Evolutionary conservation across 2,329 filamentous ascomycete genomes (phyloP).

Genomic region (Blastomyces gilchristii): DNA sequence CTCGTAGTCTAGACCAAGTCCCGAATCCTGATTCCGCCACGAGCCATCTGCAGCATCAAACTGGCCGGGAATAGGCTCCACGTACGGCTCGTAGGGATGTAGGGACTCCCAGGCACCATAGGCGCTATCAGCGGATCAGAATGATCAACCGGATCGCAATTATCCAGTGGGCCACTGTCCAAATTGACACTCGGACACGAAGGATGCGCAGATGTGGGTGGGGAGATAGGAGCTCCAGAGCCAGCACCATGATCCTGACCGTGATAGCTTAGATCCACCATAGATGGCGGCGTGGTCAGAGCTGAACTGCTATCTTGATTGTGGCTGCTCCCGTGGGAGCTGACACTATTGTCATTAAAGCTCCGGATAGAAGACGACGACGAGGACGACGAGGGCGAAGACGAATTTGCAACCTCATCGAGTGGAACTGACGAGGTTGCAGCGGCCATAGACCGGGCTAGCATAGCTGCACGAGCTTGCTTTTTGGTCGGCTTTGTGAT

Average conservation of each 20-base stretch:
- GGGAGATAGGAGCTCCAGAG: constrained; percentile 21
- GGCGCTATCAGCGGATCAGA: constrained; percentile 24
- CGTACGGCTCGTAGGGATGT: constrained; percentile 24
- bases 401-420: constrained; percentile 9
- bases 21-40: constrained; percentile 15
- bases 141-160: constrained; percentile 7
- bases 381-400: neutral
- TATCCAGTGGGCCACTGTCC: neutral
- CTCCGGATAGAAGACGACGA: constrained; percentile 5
- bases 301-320: constrained; percentile 1
- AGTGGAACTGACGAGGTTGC: neutral
- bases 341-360: constrained; percentile 1
- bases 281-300: constrained; percentile 4
- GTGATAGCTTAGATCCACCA: constrained; percentile 9
- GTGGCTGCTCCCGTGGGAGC: neutral
- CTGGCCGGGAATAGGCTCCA: constrained; percentile 26
- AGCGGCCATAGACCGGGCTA: neutral
- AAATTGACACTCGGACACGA: constrained; percentile 18
- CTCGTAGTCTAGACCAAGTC: constrained; percentile 32
- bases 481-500: constrained; percentile 31
- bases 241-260: constrained; percentile 10
- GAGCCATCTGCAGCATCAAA: constrained; percentile 28
- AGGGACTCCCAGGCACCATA: constrained; percentile 23
- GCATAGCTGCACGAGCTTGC: constrained; percentile 13
- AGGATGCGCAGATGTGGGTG: constrained; percentile 20